Evolutionary conservation across 2,329 filamentous ascomycete species (phyloP).

Genomic region (Sporothrix pallida): DNA sequence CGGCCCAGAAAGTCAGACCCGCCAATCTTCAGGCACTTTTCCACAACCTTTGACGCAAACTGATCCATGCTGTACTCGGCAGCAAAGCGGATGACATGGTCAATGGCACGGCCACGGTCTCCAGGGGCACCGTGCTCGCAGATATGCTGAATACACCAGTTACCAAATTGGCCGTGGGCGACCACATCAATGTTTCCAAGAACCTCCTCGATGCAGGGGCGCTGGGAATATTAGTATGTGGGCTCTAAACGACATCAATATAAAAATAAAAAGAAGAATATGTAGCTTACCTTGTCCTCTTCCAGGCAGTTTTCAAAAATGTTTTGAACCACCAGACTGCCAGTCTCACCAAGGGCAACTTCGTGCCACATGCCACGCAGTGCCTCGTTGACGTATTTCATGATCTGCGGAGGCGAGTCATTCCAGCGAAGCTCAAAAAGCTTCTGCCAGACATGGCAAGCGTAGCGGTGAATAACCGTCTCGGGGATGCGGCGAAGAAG

Average conservation of each 20-base stretch:
- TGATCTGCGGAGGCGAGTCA: constrained; percentile 93
- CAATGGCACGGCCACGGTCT: constrained; percentile 90
- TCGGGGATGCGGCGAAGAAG: constrained; percentile 93
- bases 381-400: constrained; percentile 97
- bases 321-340: constrained; percentile 97
- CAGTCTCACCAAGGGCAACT: constrained; percentile 94
- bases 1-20: constrained; percentile 87
- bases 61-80: constrained; percentile 99
- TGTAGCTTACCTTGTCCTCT: constrained; percentile 82
- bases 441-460: constrained; percentile 99
- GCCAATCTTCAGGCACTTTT: constrained; percentile 98
- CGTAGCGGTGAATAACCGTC: constrained; percentile 97
- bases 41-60: constrained; percentile 97
- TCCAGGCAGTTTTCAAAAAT: constrained; percentile 99
- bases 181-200: constrained; percentile 94
- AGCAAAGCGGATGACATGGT: constrained; percentile 91
- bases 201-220: constrained; percentile 96
- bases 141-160: constrained; percentile 99
- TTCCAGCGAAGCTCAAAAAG: constrained; percentile 97
- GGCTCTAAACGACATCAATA: background rate
- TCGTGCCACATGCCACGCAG: constrained; percentile 98
- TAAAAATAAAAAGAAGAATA: background rate
- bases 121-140: constrained; percentile 93
- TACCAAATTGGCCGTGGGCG: constrained; percentile 96
- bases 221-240: constrained; percentile 57